Base-by-base conservation (phyloP, 1,284 basidiomycete genomes). In the Ceratobasidium sp. region DNA sequence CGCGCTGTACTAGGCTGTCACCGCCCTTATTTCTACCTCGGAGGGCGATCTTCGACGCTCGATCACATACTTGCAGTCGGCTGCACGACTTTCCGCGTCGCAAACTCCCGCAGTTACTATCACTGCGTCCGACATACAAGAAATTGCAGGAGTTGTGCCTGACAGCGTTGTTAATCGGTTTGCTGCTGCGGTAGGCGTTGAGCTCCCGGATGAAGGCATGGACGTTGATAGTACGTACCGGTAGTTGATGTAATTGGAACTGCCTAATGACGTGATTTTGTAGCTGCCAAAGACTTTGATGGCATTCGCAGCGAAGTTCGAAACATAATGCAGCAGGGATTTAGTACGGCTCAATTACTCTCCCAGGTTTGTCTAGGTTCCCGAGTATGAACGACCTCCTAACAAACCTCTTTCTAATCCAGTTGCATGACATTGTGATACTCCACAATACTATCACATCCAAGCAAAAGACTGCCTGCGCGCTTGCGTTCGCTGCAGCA, bases 41-140 rank as follows among this genome's bases (percentile, higher is more conserved):
- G 90, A 91, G 77, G 98, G 98, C 45, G 98, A 99, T 84, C 89
- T 99, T 67, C 93, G 98, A 63, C 94, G 98, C 73, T 94, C 97
- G n/a, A 99, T 99, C 84, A 99, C 97, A 15, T 99, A 98, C 84
- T 88, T 99, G 4, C 98, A 99, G 83, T 98, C 97, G 8, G 97
- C 97, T 3, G 93, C 95, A 60, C 90, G 97, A 37, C 87, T 99
- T 45, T 92, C 87, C 78, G 79, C 92, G 17, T 91, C 94, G 0
- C 90, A 89, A 1, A 84, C 83, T 17, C 91, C 93, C 1, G 91
- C 93, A 0, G 90, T 89, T 15, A 86, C 90, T 26, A 94, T 99
- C 78, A 90, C 91, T 1, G 84, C 91, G 10, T 83, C 80, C 42
- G 93, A 94, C 80, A 93, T 99, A 23, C 94, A 98, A 84, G 98